phyloP scores from a whole-genome alignment of 1,139 yeast genomes.

The Suhomyces yuchorum region DNA sequence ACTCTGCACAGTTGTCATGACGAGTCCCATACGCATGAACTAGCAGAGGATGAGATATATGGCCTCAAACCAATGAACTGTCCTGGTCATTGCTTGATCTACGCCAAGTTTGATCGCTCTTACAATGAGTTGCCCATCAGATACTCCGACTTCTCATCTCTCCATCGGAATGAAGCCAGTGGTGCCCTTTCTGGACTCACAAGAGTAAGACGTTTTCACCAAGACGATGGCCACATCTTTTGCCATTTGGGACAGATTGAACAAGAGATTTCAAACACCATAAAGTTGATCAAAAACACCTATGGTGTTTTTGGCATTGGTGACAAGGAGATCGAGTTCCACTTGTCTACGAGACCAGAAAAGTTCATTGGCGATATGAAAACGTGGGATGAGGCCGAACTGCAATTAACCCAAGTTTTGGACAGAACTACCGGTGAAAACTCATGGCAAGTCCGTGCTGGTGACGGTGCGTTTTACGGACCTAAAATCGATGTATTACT shows the following conservation, averaged over 20 bases:
- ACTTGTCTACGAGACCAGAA: conserved; percentile 87
- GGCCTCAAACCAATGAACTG: conserved; percentile 98
- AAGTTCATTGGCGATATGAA: conserved; percentile 77
- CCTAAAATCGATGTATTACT: conserved; percentile 90
- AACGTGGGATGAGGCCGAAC: conserved; percentile 88
- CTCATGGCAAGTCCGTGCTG: conserved; percentile 75
- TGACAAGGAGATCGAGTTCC: conserved; percentile 57
- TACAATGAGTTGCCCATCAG: conserved; percentile 89
- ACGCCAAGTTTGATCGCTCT: conserved; percentile 78
- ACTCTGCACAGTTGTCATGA: conserved; percentile 13
- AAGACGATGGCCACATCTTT: conserved; percentile 97
- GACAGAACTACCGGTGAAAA: conserved; percentile 54
- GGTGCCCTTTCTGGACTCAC: conserved; percentile 96
- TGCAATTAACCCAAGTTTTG: conserved; percentile 65
- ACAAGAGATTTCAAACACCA: conserved; percentile 71
- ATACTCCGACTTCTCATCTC: conserved; percentile 87
- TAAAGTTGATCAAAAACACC: conserved; percentile 74
- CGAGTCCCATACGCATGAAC: conserved; percentile 21
- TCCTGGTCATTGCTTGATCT: conserved; percentile 95
- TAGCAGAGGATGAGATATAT: conserved; percentile 42
- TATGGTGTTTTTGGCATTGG: conserved; percentile 77
- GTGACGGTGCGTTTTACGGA: conserved; percentile 98
- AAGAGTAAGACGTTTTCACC: conserved; percentile 94
- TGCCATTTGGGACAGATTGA: conserved; percentile 83
- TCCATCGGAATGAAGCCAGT: conserved; percentile 93